Base-by-base conservation (phyloP, 2,329 filamentous ascomycete species). In the Aspergillus texensis region DNA sequence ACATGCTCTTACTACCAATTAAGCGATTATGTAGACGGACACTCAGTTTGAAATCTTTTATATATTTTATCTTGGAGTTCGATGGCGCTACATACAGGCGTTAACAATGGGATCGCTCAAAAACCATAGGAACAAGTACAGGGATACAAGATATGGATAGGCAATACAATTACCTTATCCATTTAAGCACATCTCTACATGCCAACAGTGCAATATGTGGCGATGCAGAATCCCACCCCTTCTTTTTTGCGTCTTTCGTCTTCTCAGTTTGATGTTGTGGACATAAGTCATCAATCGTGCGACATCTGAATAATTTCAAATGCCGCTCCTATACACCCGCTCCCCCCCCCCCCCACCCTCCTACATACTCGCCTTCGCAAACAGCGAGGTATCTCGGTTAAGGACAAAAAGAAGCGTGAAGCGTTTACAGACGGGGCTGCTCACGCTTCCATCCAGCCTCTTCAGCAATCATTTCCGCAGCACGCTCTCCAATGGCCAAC, bases 381-480 rank as follows among this genome's bases (percentile, higher is more conserved):
- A 32, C 6, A 52, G 28, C 26, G 8, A 62, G 62, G 21, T 12
- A 24, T 26, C 34, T n/a, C 36, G 16, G 2, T 43, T 8, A 50
- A 8, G 30, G 26, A 54, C 56, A 58, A 39, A 62, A 60, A 52
- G 50, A 61, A 57, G 53, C 53, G 61, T 68, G 50, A 61, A 57
- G 53, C 53, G 61, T 68, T 69, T 67, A 71, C 63, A 71, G 66
- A 59, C 66, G 70, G 60, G 84, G 79, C 76, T 85, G 80, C 72
- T 83, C 74, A 65, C 83, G 84, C 74, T 81, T 87, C 88, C 88
- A 90, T 24, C 88, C 87, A 63, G 86, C 91, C 68, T 92, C 88
- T 75, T 89, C 84, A 34, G 90, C 90, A 75, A 97, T 90, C 77
- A 97, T 78, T 84, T 97, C 93, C 0, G 93, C 93, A 6, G 88